These are phyloP conservation scores for Coniella vitis DNA, from an alignment of 2,329 filamentous ascomycete species.

Conservation along the genomic window DNA sequence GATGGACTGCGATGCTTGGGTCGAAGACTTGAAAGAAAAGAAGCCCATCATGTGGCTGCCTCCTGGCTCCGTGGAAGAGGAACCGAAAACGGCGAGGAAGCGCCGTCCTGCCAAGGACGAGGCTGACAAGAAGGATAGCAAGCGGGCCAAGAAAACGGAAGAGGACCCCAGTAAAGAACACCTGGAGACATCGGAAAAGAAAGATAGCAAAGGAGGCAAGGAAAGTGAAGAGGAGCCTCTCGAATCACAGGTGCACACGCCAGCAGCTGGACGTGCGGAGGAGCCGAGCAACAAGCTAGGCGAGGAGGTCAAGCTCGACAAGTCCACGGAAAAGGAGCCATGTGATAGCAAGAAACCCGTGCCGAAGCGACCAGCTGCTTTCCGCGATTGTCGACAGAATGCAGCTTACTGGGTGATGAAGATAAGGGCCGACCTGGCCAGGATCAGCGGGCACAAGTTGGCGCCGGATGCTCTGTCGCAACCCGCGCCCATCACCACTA, in stretches of 20 bases:
- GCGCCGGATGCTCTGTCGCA: not conserved
- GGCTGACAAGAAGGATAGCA: constrained; percentile 17
- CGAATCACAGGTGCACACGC: constrained; percentile 11
- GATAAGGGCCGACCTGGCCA: constrained; percentile 33
- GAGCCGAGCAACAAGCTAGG: constrained; percentile 3
- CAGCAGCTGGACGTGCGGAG: not conserved
- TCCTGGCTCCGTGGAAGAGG: constrained; percentile 35
- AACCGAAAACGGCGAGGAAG: constrained; percentile 27
- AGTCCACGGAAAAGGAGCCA: constrained; percentile 19
- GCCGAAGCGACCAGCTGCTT: constrained; percentile 32
- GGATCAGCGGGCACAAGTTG: constrained; percentile 24
- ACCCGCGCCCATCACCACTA: not conserved
- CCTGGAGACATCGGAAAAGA: too few species aligned
- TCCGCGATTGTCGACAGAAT: constrained; percentile 39
- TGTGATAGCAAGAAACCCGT: constrained; percentile 24
- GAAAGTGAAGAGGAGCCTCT: constrained; percentile 27
- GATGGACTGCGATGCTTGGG: constrained; percentile 71
- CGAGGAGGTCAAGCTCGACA: constrained; percentile 14
- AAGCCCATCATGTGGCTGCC: constrained; percentile 55
- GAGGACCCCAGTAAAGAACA: too few species aligned
- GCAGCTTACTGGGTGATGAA: constrained; percentile 38
- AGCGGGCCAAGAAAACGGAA: constrained; percentile 27
- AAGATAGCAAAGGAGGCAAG: constrained; percentile 18
- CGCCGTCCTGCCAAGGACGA: constrained; percentile 26
- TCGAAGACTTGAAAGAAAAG: constrained; percentile 52